A percentile compares a stretch with the other conserved stretches of the same genome.
phyloP scores from a whole-genome alignment of 1,139 yeast genomes.

The Sugiyamaella japonica region DNA sequence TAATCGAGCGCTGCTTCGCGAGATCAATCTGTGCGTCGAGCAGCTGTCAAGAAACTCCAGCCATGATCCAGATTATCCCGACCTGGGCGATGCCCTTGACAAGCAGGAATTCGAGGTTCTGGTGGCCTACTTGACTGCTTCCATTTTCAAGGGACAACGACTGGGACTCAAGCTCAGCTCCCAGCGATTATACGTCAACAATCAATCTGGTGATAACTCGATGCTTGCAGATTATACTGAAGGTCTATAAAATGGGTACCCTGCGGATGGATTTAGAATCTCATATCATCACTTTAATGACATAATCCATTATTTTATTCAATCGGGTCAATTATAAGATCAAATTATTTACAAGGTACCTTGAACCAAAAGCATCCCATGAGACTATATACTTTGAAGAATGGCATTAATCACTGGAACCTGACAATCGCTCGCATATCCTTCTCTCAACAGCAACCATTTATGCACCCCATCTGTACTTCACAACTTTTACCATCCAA shows the following conservation, averaged over 20 bases:
- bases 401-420: no score
- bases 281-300: no score
- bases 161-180: conserved; percentile 6
- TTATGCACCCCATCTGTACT: neutral
- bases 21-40: conserved; percentile 30
- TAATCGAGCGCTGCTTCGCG: conserved; percentile 32
- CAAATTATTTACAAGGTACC: no score
- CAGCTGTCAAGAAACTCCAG: conserved; percentile 10
- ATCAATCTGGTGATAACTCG: conserved; percentile 1
- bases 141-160: conserved; percentile 29
- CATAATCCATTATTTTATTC: no score
- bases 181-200: neutral
- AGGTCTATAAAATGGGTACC: neutral
- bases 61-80: conserved; percentile 3
- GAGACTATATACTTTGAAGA: no score
- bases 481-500: no score
- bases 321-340: no score
- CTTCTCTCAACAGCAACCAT: neutral
- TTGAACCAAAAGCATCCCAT: no score
- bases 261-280: neutral
- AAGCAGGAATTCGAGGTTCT: conserved; percentile 33
- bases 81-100: conserved; percentile 19
- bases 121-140: conserved; percentile 29
- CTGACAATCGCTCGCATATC: no score
- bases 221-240: conserved; percentile 7